phyloP scores from a whole-genome alignment of 192 early-diverging fungal genomes.

The Spizellomyces sp. region DNA sequence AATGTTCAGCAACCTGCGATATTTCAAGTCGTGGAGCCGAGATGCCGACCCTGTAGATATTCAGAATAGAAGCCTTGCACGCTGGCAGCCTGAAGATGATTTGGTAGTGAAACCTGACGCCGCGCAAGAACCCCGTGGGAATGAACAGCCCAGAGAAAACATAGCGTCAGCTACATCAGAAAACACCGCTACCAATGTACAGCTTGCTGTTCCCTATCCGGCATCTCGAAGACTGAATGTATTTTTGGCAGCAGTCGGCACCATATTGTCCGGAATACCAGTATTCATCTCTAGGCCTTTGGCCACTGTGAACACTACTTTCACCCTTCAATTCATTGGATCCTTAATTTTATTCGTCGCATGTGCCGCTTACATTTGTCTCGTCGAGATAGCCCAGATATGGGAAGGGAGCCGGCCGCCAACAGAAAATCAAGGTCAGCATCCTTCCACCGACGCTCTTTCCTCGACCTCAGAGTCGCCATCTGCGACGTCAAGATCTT shows the following conservation, averaged over 20 bases:
- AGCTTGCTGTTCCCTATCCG: neutral
- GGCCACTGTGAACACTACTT: neutral
- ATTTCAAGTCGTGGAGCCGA: neutral
- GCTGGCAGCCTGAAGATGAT: neutral
- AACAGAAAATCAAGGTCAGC: neutral
- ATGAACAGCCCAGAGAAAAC: neutral
- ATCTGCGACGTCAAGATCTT: neutral
- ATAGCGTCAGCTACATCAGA: neutral
- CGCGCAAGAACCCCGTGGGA: neutral
- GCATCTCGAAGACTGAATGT: slow-evolving; percentile 1
- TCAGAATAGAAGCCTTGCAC: neutral
- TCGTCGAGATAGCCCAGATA: neutral
- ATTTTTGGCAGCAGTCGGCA: neutral
- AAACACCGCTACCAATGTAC: neutral
- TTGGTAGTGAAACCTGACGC: neutral
- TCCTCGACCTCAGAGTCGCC: neutral
- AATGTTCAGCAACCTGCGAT: neutral
- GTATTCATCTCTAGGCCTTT: neutral
- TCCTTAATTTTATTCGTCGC: neutral
- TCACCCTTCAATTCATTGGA: neutral
- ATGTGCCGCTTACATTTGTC: neutral
- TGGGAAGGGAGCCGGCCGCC: neutral
- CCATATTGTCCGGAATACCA: neutral
- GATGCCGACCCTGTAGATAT: neutral
- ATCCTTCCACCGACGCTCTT: neutral